Conservation (phyloP, 257 asterid species). For the Petrea volubilis region DNA sequence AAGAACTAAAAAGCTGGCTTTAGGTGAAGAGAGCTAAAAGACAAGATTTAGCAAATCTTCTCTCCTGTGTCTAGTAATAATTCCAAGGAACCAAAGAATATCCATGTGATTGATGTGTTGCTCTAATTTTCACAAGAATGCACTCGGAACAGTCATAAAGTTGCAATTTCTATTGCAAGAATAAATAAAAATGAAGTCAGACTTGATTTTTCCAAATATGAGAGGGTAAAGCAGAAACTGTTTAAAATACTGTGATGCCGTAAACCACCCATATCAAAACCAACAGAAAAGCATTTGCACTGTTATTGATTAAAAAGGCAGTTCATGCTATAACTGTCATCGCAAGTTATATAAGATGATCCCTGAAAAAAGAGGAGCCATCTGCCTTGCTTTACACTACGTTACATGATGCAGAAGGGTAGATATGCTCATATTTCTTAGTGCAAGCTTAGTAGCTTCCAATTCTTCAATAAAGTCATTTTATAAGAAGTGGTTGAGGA, state of each 20-base stretch:
- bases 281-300: not conserved
- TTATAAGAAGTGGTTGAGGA: not conserved
- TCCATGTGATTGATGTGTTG: not conserved
- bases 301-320: not conserved
- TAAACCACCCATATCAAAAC: not conserved
- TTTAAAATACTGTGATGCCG: slow-evolving; percentile 2
- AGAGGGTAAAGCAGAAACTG: not conserved
- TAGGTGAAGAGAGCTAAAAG: slow-evolving; percentile 14
- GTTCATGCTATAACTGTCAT: not conserved
- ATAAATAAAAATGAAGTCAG: not conserved
- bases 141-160: slow-evolving; percentile 1
- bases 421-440: not conserved
- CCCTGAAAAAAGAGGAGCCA: not conserved
- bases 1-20: not conserved
- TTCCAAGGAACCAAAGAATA: slow-evolving; percentile 5
- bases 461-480: not conserved
- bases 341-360: not conserved
- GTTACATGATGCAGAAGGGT: not conserved
- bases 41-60: slow-evolving; percentile 14
- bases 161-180: not conserved
- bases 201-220: not conserved
- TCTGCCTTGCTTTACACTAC: not conserved
- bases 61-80: not conserved
- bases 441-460: not conserved
- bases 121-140: slow-evolving; percentile 1